Evolutionary conservation across 1,284 basidiomycete genomes (phyloP), one percentile per base, ranked within the genome.

Genomic region (Caloboletus firmus): DNA sequence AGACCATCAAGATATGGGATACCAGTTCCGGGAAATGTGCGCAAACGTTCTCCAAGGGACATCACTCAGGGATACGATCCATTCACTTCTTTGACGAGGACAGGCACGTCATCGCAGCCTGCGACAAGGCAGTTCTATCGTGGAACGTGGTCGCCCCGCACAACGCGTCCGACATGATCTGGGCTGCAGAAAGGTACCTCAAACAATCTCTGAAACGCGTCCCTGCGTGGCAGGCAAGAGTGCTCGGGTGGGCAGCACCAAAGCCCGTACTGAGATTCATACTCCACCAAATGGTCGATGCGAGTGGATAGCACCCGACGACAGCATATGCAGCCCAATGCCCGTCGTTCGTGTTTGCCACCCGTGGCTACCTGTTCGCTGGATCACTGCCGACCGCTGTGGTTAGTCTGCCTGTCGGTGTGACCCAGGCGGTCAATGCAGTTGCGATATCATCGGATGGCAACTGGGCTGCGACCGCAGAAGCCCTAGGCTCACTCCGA

Each of bases 1-100:
- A 62, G 35, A 59, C 56, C 0, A 24, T 70, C 43, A 67, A 61
- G 36, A 37, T 69, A 17, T 63, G 62, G 62, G 51, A 64, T 13
- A 30, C 26, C 15, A 9, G 2, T 1, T 46, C 60, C 0, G 60
- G 64, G 17, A 54, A 64, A 44, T 63, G 59, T 6, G 60, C 20
- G 0, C 39, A 30, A 2, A 62, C 59, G 0, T 45, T 66, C 20
- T 59, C 54, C 22, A 64, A 56, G 24, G 62, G 59, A 11, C 46
- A 64, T 28, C 40, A 22, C 22, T 39, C 24, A 0, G 62, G 56
- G 2, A 52, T 68, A 49, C 58, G 51, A 36, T 55, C 56, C 1
- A 40, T 64, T 5, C 52, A 26, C 37, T 60, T 66, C 41, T 51
- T 60, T 24, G 54, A 57, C 18, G 40, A 54, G 0, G 62, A 64